A percentile compares a stretch with the other conserved stretches of the same genome.
Evolutionary conservation across 768 basidiomycete genomes (phyloP).

Genomic region (Leccinum subtestaceum): DNA sequence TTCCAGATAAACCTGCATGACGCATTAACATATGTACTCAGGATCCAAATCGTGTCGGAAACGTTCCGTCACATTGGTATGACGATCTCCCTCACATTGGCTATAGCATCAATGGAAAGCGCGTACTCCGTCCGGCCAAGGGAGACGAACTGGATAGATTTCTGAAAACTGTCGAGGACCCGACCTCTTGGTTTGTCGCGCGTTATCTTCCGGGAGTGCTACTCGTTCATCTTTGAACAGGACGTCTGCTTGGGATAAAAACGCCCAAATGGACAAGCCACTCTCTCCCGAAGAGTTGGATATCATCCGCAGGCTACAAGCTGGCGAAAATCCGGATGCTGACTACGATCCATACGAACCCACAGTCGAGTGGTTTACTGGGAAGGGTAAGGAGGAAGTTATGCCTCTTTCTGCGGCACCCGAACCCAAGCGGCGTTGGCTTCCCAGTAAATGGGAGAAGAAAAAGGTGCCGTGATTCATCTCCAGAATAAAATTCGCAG

Average conservation of each 20-base stretch:
- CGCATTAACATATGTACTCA: constrained; percentile 32
- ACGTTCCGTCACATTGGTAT: constrained; percentile 98
- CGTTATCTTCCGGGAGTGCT: neutral
- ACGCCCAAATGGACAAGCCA: constrained; percentile 78
- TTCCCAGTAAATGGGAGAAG: constrained; percentile 99
- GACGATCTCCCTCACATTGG: constrained; percentile 99
- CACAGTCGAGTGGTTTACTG: constrained; percentile 95
- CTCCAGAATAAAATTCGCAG: neutral
- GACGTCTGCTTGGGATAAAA: constrained; percentile 93
- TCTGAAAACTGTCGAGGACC: constrained; percentile 88
- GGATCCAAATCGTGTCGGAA: constrained; percentile 93
- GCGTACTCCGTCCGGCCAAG: constrained; percentile 87
- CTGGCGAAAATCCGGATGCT: constrained; percentile 88
- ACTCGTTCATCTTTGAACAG: constrained; percentile 36
- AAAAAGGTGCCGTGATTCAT: constrained; percentile 67
- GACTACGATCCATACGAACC: constrained; percentile 91
- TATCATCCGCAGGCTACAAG: constrained; percentile 87
- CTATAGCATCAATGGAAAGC: constrained; percentile 93
- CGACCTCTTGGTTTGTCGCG: constrained; percentile 71
- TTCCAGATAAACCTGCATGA: neutral
- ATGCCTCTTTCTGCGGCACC: constrained; percentile 92
- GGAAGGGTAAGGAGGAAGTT: constrained; percentile 88
- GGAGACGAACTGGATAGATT: constrained; percentile 98
- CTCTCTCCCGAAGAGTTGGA: constrained; percentile 90
- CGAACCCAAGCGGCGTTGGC: constrained; percentile 94